Base-by-base conservation (phyloP, 345 rosid genomes). In the Ailanthus altissimus region DNA sequence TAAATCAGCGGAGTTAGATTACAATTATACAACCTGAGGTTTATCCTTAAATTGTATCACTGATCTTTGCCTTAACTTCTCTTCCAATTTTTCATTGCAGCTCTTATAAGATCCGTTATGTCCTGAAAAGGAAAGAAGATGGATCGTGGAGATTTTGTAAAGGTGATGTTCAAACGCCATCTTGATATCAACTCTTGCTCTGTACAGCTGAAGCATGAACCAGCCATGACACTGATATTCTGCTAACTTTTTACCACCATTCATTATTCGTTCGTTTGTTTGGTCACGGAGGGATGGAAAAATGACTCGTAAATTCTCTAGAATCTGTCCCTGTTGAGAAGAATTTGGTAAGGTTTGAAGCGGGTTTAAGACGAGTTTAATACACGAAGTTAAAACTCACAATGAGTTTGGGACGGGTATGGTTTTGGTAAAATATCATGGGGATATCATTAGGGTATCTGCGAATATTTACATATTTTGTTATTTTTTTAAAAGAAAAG, bases 91-190 rank as follows among this genome's bases (percentile, higher is more conserved):
- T 16, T 42, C 9, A 63, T 21, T 85, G 80, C 89, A 95, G 98
- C 88, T 85, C 91, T 5, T 96, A 96, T 73, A 87, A 84, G 72
- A 83, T 88, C 79, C 93, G 80, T 5, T 92, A 96, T 78, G 74
- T 88, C 16, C 86, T 96, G 73, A 92, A 79, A 83, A 92, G 86
- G 87, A 96, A 88, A 85, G 97, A 86, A 49, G 97, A 92, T 50
- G 97, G 97, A 73, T 85, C 88, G 5, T 96, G 97, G 98, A 90
- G 82, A 84, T 93, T 96, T 81, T 93, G 98, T 73, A 75, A 82
- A 81, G 87, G 91, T 49, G 91, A 92, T 65, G 82, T 93, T 70
- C 88, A 85, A 77, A 77, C 83, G 61, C 86, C 84, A 76, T 86
- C 79, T 40, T 90, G 93, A 94, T 36, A 32, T 32, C 38, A 32